phyloP scores from a whole-genome alignment of 1,284 basidiomycete genomes.

The Heliocybe sulcata region DNA sequence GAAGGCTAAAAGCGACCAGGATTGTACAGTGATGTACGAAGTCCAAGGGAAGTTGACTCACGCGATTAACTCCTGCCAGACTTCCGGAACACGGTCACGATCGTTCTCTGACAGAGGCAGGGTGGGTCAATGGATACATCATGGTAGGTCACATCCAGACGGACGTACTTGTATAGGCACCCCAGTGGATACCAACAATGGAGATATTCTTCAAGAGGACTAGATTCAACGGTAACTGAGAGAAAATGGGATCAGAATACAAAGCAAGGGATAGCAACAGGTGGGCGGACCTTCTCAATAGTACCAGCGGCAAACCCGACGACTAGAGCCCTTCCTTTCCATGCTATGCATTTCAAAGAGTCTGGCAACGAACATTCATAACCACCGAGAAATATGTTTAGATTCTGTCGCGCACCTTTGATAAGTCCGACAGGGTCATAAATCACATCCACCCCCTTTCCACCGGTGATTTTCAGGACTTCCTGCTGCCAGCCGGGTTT shows the following conservation, averaged over 20 bases:
- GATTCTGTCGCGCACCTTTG: constrained; percentile 33
- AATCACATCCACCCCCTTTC: constrained; percentile 83
- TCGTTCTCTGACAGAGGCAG: constrained; percentile 52
- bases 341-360: constrained; percentile 86
- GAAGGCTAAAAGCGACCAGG: too few relatives aligned
- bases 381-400: neutral
- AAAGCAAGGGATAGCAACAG: neutral
- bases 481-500: constrained; percentile 68
- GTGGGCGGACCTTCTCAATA: constrained; percentile 74
- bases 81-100: constrained; percentile 50
- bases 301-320: constrained; percentile 87
- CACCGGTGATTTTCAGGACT: constrained; percentile 66
- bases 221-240: constrained; percentile 79
- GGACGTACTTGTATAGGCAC: constrained; percentile 62
- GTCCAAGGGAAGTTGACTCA: constrained; percentile 24
- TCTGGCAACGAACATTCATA: constrained; percentile 32
- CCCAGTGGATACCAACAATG: constrained; percentile 82
- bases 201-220: constrained; percentile 85
- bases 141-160: neutral
- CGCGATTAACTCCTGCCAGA: constrained; percentile 74
- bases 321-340: constrained; percentile 88
- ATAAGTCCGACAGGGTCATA: constrained; percentile 87
- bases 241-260: neutral
- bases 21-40: too few relatives aligned
- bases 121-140: neutral